Evolutionary conservation across 768 basidiomycete genomes (phyloP), one percentile per base, ranked within the genome.

Genomic region (Podaxis sp.): DNA sequence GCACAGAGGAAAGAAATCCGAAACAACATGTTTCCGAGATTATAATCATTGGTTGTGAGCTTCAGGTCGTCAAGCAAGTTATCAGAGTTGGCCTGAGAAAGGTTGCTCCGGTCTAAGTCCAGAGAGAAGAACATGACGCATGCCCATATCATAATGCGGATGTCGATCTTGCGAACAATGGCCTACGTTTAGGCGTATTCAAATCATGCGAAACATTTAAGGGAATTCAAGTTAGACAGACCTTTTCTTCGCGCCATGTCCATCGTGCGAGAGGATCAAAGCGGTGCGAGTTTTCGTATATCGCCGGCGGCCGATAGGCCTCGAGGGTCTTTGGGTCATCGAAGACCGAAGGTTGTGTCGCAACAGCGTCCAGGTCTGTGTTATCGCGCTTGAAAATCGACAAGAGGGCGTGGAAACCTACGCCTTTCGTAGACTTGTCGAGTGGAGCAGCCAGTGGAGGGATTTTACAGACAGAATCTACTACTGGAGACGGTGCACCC

Each of bases 211-310:
- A 6, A 18, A 10, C 40, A 10, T 23, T 13, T 37, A 16, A 23
- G 11, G 44, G 32, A 3, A 32, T 44, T 7, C 42, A 50, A 40
- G 18, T 40, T n/a, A 23, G 5, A 63, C 76, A 56, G 58, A 82
- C 81, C 70, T 75, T 76, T 71, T 90, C 88, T 70, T 90, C 87
- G 42, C 84, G 68, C 81, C 82, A 87, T 7, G 88, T 88, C 88
- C 88, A 90, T 6, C 87, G 79, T 18, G 86, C 87, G 14, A 70
- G 54, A 1, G 85, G 82, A 67, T 90, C 84, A 65, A 91, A 89
- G 1, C 86, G 79, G 64, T 84, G 84, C 5, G 78, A 65, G 65
- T 87, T 87, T 71, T 88, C 86, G 59, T 84, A 87, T 55, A 72
- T 63, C 4, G 78, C 70, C 6, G 81, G 81, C 1, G 85, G 85